Conservation (phyloP, 257 asterid species). For the Lavandula angustifolia region DNA sequence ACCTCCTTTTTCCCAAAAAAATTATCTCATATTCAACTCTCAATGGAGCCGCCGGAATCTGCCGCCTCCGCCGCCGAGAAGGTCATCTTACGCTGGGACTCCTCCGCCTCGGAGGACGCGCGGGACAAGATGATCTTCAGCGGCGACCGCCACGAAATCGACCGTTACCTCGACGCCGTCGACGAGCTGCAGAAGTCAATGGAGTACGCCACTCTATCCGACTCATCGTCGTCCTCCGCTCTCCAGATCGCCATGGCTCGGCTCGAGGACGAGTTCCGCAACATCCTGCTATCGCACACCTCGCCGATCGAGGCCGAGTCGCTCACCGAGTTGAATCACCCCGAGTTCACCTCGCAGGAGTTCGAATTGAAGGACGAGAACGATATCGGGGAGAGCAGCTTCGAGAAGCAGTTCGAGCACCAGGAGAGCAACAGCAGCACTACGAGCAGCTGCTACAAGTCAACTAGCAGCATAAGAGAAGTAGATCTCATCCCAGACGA, state of each 20-base stretch:
- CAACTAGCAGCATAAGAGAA: slow-evolving; percentile 42
- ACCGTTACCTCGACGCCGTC: slow-evolving; percentile 61
- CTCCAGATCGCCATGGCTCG: slow-evolving; percentile 58
- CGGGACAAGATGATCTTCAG: slow-evolving; percentile 54
- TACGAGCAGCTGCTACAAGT: slow-evolving; percentile 49
- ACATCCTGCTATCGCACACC: slow-evolving; percentile 51
- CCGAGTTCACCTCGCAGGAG: slow-evolving; percentile 44
- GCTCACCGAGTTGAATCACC: slow-evolving; percentile 43
- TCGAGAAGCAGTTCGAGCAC: slow-evolving; percentile 53
- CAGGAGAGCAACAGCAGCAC: slow-evolving; percentile 63
- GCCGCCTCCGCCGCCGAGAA: slow-evolving; percentile 22
- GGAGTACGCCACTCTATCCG: slow-evolving; percentile 47
- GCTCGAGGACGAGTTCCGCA: slow-evolving; percentile 77
- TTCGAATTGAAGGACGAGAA: slow-evolving; percentile 40
- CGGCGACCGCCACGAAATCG: slow-evolving; percentile 70
- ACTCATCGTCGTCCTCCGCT: slow-evolving; percentile 34
- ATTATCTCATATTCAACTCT: slow-evolving; percentile 3
- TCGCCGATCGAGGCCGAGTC: slow-evolving; percentile 47
- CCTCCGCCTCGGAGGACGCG: slow-evolving; percentile 51
- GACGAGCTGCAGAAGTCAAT: slow-evolving; percentile 51
- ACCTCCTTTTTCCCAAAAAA: slow-evolving; percentile 21
- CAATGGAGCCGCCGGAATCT: slow-evolving; percentile 53
- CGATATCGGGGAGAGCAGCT: slow-evolving; percentile 32
- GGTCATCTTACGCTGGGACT: slow-evolving; percentile 60
- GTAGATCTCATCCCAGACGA: slow-evolving; percentile 52